Conservation (phyloP, 2,329 filamentous ascomycete species). For the Sporothrix luriei region DNA sequence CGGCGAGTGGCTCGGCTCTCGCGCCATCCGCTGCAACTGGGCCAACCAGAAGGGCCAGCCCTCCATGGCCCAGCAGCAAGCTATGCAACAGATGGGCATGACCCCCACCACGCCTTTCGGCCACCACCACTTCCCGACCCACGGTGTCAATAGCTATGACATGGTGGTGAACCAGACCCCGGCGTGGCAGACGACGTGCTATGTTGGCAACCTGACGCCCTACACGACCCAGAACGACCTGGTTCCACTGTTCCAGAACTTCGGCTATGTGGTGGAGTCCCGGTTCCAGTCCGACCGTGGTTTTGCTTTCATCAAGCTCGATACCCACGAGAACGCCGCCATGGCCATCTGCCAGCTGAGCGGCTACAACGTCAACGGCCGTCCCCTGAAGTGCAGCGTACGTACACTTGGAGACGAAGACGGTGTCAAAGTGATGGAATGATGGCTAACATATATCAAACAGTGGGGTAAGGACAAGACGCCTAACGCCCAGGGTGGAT, state of each 20-base stretch:
- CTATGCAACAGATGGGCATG: slow-evolving; percentile 97
- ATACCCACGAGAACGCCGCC: slow-evolving; percentile 94
- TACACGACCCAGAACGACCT: slow-evolving; percentile 97
- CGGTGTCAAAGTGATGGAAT: background rate
- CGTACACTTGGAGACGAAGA: slow-evolving; percentile 48
- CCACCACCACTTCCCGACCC: slow-evolving; percentile 96
- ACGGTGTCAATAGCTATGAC: slow-evolving; percentile 95
- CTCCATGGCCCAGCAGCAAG: slow-evolving; percentile 95
- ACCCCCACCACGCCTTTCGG: slow-evolving; percentile 95
- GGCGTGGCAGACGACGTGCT: slow-evolving; percentile 97
- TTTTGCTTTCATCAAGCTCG: slow-evolving; percentile 99
- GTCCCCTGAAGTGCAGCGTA: slow-evolving; percentile 98
- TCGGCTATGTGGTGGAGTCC: slow-evolving; percentile 95
- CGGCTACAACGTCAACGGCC: slow-evolving; percentile 95
- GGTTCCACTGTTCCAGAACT: slow-evolving; percentile 98
- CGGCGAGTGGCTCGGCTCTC: slow-evolving; percentile 96
- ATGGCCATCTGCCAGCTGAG: slow-evolving; percentile 98
- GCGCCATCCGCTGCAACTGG: slow-evolving; percentile 99
- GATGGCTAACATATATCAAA: slow-evolving; percentile 16
- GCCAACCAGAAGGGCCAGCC: slow-evolving; percentile 99
- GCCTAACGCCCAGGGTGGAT: slow-evolving; percentile 69
- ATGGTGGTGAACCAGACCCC: slow-evolving; percentile 95
- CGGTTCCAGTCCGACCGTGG: slow-evolving; percentile 97
- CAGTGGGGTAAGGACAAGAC: slow-evolving; percentile 99
- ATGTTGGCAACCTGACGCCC: slow-evolving; percentile 91